Conservation (phyloP, 2,329 filamentous ascomycete genomes). For the Penicillium griseofulvum region DNA sequence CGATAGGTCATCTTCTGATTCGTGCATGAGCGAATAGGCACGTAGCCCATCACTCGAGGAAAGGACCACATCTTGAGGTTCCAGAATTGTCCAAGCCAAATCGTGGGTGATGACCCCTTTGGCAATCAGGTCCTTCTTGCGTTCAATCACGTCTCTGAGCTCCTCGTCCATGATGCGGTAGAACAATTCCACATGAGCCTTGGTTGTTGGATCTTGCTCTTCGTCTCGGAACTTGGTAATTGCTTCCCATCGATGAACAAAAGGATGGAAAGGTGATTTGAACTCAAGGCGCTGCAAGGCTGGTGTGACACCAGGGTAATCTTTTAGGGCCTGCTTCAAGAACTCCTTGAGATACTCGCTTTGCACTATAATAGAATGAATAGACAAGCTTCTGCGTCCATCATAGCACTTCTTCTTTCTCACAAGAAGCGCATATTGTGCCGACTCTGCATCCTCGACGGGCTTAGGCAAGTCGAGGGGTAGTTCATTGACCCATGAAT, state of each 20-base stretch:
- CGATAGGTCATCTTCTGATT: background rate
- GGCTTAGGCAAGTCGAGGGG: slow-evolving; percentile 56
- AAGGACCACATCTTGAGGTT: slow-evolving; percentile 27
- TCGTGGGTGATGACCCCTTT: slow-evolving; percentile 56
- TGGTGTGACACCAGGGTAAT: slow-evolving; percentile 61
- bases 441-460: slow-evolving; percentile 61
- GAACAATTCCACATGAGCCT: slow-evolving; percentile 50
- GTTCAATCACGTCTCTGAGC: slow-evolving; percentile 51
- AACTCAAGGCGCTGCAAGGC: slow-evolving; percentile 62
- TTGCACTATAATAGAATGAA: slow-evolving; percentile 64
- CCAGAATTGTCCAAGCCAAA: slow-evolving; percentile 44
- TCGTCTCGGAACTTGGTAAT: slow-evolving; percentile 46
- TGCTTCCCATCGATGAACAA: slow-evolving; percentile 64
- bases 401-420: slow-evolving; percentile 59
- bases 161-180: slow-evolving; percentile 51
- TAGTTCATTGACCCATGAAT: slow-evolving; percentile 57
- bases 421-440: slow-evolving; percentile 60
- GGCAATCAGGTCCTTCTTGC: slow-evolving; percentile 51
- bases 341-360: slow-evolving; percentile 59
- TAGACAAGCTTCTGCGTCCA: slow-evolving; percentile 58
- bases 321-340: slow-evolving; percentile 54
- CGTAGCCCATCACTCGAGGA: background rate
- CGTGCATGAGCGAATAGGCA: slow-evolving; percentile 10
- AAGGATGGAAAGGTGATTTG: slow-evolving; percentile 58
- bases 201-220: slow-evolving; percentile 45